Evolutionary conservation across 2,329 filamentous ascomycete genomes (phyloP), one percentile per base, ranked within the genome.

Genomic region (Colletotrichum tropicale): DNA sequence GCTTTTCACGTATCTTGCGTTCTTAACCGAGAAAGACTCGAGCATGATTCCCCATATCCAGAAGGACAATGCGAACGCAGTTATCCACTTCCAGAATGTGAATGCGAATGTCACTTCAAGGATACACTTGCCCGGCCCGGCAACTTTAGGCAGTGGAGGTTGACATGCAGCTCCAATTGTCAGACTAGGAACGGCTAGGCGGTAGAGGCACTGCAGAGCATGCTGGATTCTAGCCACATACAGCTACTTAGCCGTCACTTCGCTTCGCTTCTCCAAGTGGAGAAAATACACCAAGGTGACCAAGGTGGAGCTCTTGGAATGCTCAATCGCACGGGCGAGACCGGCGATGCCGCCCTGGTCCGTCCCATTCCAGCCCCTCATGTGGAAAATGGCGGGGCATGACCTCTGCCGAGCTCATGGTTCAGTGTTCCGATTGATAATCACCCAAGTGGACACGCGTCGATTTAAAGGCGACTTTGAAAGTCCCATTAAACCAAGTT

Each of bases 131-230:
- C 32, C 65, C 65, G 48, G 66, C 43, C 66, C 66, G 66, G 10
- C 43, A 52, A 21, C 0, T 52, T 52, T 21, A 52, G 66, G 43
- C 43, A 52, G n/a, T n/a, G n/a, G n/a, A n/a, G n/a, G n/a, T 21
- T 52, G 43, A 52, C 65, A 78, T 3, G 77, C 78, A 10, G 73
- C 76, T 12, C 78, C 78, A 6, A 61, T 21, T n/a, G 24, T 73
- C 56, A 6, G 71, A 78, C 38, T 55, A 69, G 21, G 75, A 79
- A 9, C 66, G 56, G 71, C 78, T 77, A 26, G 72, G 70, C 15
- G 36, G 75, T 79, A 55, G 78, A 66, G 24, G 66, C 52, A 24
- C 75, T 76, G 60, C 64, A 70, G 6, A 55, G 12, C 34, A 36
- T 70, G 71, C 56, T 34, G 32, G 12, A 16, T 34, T 36, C 10